Base-by-base conservation (phyloP, 768 basidiomycete genomes). In the Lactarius tabidus region DNA sequence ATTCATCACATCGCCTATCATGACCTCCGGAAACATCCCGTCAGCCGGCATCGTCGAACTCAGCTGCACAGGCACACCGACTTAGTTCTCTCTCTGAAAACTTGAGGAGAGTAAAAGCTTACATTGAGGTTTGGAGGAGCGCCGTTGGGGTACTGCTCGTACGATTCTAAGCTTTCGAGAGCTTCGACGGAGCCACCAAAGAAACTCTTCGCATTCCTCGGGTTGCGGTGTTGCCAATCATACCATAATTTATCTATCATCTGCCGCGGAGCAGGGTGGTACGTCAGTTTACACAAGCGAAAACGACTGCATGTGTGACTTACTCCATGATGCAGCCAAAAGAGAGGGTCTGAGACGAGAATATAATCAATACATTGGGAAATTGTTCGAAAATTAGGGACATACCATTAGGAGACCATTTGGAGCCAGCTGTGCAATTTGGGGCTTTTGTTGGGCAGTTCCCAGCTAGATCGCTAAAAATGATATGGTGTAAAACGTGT, bases 171-270 rank as follows among this genome's bases (percentile, higher is more conserved):
- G 57, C 69, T 75, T 38, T 72, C 58, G 28, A 74, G 28, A 43
- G 69, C 68, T 55, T 75, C 68, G 6, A 75, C 71, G 5, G 74
- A 71, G 5, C 77, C 77, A 57, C 77, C 77, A 28, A 67, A 66
- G 66, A 71, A 77, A 33, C 71, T 71, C 55, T 65, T 61, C 59
- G 62, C 65, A 66, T 74, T 77, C 14, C 51, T 57, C 1, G 66
- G 33, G 61, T 74, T 51, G 14, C 61, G 62, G 59, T 64, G 62
- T 56, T 78, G 77, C 77, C 77, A 77, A 57, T 77, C 73, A 57
- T 56, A 76, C 77, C 77, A 78, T 18, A 77, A 60, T 62, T 76
- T 76, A 67, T 77, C 77, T 56, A 78, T 68, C 76, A 76, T 77
- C 74, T 73, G 61, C 36, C 28, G n/a, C 6, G 48, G 23, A 29